Evolutionary conservation across 2,329 filamentous ascomycete genomes (phyloP), one percentile per base, ranked within the genome.

Genomic region (Ambrosiella beaveri): DNA sequence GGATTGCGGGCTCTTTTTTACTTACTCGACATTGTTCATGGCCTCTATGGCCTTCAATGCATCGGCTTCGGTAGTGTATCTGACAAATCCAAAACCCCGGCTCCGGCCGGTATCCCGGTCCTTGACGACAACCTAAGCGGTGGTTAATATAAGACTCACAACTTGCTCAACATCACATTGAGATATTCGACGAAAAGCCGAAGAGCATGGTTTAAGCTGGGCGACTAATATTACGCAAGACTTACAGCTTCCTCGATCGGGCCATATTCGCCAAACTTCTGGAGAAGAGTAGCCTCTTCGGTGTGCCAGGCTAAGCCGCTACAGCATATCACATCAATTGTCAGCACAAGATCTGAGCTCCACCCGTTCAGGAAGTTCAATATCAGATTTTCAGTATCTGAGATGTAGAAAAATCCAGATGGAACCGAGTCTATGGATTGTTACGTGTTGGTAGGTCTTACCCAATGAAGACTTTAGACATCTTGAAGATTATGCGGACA

Each of bases 241-340:
- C 44, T 57, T 80, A 97, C 93, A 66, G 93, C 93, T 81, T 98
- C 91, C 70, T 96, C 89, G 64, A 98, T 86, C 47, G 77, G 75
- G 61, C 91, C 91, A 68, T 88, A 96, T 71, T 93, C 85, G 71
- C 91, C 85, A 71, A 98, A 98, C 73, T 95, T 95, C 68, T 85
- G 75, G 68, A 87, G 85, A 64, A 98, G 77, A 64, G 87, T 89
- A 50, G 74, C 73, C 73, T 97, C 91, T 71, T 94, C 89, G 63
- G 93, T 98, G 75, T 96, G 90, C 93, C 93, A 98, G 67, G 93
- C 88, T 65, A 98, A 88, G 79, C 93, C 93, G 68, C 91, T 95
- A 36, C 7, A 59, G 41, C 13, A 40, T 7, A 49, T 49, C 15
- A 41, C 15, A 15, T 45, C 41, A 45, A 45, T 13, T 13, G 41